These are phyloP conservation scores for Leersia perrieri DNA, from an alignment of 176 grass and related monocot genomes.

Conservation along the genomic window DNA sequence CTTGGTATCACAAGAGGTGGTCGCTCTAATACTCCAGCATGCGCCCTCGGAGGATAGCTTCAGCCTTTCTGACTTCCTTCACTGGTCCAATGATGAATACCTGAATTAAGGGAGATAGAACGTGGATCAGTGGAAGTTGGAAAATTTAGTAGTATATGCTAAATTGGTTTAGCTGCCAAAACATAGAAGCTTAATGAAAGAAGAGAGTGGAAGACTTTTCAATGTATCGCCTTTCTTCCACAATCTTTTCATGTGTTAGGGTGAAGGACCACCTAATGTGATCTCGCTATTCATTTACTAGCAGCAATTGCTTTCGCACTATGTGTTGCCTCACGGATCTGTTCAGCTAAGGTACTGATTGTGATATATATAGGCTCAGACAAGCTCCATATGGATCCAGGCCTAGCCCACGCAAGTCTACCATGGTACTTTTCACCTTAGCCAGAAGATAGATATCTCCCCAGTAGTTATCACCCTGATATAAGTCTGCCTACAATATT, in stretches of 20 bases:
- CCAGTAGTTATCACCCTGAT: not conserved
- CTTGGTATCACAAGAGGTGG: not conserved
- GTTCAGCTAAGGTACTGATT: conserved; percentile 12
- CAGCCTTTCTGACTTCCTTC: conserved; percentile 81
- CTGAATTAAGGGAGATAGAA: conserved; percentile 31
- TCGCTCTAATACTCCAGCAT: conserved; percentile 61
- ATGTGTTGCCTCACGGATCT: not conserved
- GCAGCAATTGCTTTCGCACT: conserved; percentile 1
- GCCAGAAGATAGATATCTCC: not conserved
- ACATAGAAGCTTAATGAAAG: not conserved
- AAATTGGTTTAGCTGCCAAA: not conserved
- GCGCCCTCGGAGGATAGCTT: conserved; percentile 78
- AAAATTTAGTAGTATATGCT: conserved; percentile 11
- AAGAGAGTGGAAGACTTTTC: not conserved
- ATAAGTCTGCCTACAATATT: not conserved
- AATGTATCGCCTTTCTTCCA: not conserved
- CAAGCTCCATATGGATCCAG: conserved; percentile 16
- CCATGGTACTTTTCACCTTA: not conserved
- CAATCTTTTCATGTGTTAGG: not conserved
- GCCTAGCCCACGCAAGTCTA: not conserved
- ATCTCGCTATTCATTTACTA: not conserved
- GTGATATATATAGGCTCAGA: not conserved
- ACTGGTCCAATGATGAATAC: conserved; percentile 94
- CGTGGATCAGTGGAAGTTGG: not conserved
- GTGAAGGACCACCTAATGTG: not conserved